A percentile compares a stretch with the other conserved stretches of the same genome.
phyloP scores from a whole-genome alignment of 257 asterid species.

The Galeopsis tetrahit region DNA sequence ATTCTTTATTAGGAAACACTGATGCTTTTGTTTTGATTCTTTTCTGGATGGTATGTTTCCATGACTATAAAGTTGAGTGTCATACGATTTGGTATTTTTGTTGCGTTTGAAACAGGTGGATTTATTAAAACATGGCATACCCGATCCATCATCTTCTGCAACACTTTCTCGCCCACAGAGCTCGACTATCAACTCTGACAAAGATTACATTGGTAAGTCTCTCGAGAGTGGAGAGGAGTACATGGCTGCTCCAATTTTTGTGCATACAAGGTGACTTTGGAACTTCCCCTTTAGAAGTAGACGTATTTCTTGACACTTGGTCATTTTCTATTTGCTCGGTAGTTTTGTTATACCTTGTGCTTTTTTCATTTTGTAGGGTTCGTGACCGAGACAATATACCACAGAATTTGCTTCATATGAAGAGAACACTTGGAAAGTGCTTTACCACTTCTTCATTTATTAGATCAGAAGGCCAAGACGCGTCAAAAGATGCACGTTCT shows the following conservation, averaged over 20 bases:
- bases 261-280: constrained; percentile 72
- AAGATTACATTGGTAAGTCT: constrained; percentile 59
- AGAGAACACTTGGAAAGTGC: constrained; percentile 57
- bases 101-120: constrained; percentile 63
- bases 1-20: background rate
- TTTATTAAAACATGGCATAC: constrained; percentile 81
- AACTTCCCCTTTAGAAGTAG: background rate
- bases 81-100: constrained; percentile 17
- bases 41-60: background rate
- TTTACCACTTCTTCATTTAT: constrained; percentile 58
- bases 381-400: constrained; percentile 61
- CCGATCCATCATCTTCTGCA: constrained; percentile 89
- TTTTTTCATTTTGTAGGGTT: constrained; percentile 46
- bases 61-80: background rate
- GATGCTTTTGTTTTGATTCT: background rate
- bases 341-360: background rate
- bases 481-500: constrained; percentile 38
- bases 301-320: background rate
- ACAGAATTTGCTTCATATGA: constrained; percentile 45
- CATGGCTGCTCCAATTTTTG: constrained; percentile 80
- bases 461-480: constrained; percentile 52
- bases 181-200: constrained; percentile 53
- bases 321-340: background rate
- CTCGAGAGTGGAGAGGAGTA: constrained; percentile 61
- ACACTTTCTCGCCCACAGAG: constrained; percentile 63